Percentiles rank a stretch among this genome's conserved stretches.
These are phyloP conservation scores for Diplodia sapinea DNA, from an alignment of 2,329 filamentous ascomycete species.

Conservation along the genomic window DNA sequence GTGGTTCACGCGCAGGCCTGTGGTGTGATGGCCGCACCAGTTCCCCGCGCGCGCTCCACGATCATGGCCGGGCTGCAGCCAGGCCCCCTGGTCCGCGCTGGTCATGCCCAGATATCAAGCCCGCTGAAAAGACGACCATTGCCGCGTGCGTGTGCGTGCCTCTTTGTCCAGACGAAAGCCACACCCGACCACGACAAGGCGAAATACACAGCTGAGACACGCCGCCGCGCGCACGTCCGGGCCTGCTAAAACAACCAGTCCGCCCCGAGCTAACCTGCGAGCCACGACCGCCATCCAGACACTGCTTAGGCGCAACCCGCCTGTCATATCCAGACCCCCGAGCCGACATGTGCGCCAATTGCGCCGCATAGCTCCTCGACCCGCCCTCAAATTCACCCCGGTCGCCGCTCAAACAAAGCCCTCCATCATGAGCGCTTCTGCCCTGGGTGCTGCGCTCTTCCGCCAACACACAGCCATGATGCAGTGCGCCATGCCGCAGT, in stretches of 20 bases:
- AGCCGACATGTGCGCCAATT: constrained; percentile 4
- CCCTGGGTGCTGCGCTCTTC: constrained; percentile 27
- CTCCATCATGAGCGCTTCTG: constrained; percentile 19
- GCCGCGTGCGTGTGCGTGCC: not conserved
- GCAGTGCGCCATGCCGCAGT: constrained; percentile 6
- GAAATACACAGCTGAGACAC: constrained; percentile 15
- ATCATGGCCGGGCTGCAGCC: constrained; percentile 14
- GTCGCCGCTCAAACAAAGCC: not conserved
- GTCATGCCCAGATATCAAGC: constrained; percentile 26
- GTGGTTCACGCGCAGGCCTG: constrained; percentile 17
- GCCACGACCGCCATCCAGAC: constrained; percentile 24
- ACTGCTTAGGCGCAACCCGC: constrained; percentile 10
- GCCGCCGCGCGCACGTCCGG: constrained; percentile 22
- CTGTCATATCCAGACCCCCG: not conserved
- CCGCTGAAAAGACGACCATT: constrained; percentile 8
- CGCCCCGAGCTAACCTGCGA: constrained; percentile 15
- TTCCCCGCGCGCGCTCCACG: constrained; percentile 25
- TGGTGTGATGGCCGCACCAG: constrained; percentile 29
- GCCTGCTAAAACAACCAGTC: constrained; percentile 12
- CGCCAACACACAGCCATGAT: constrained; percentile 26
- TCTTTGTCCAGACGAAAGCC: constrained; percentile 26
- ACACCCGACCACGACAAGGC: constrained; percentile 20
- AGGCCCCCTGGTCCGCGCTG: constrained; percentile 2
- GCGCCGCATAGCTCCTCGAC: constrained; percentile 5
- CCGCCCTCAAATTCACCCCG: not conserved